Percentiles rank a stretch among this genome's conserved stretches.
Evolutionary conservation across 2,329 filamentous ascomycete genomes (phyloP).

Genomic region (Trichoderma brevicompactum): DNA sequence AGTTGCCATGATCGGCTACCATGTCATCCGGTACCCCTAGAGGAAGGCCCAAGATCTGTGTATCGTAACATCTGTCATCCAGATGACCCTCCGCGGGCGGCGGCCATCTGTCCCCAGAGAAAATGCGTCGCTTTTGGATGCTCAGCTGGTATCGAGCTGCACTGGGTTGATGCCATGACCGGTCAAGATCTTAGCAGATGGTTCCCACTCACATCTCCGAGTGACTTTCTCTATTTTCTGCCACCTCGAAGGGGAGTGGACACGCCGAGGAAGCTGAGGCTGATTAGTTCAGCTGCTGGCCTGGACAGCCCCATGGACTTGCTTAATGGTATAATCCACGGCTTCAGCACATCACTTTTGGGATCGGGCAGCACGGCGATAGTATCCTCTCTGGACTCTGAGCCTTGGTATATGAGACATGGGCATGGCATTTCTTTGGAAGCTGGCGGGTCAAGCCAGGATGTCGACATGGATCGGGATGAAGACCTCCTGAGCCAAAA

Average conservation of each 20-base stretch:
- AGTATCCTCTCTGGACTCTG: slow-evolving; percentile 32
- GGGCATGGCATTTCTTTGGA: slow-evolving; percentile 16
- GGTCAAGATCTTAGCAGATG: slow-evolving; percentile 56
- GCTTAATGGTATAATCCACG: slow-evolving; percentile 32
- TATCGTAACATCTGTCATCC: slow-evolving; percentile 59
- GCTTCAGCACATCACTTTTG: slow-evolving; percentile 35
- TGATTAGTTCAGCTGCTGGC: slow-evolving; percentile 64
- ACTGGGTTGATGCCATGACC: slow-evolving; percentile 57
- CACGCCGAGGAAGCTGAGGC: slow-evolving; percentile 59
- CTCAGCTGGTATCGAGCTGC: slow-evolving; percentile 64
- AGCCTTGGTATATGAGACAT: slow-evolving; percentile 22
- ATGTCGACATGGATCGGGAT: background rate
- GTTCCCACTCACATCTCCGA: slow-evolving; percentile 59
- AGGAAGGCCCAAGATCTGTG: slow-evolving; percentile 40
- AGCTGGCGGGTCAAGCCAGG: background rate
- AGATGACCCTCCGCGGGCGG: slow-evolving; percentile 66
- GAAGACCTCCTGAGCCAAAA: slow-evolving; percentile 31
- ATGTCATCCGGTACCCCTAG: slow-evolving; percentile 37
- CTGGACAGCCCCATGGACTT: slow-evolving; percentile 35
- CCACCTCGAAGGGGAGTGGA: slow-evolving; percentile 55
- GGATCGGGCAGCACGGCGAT: slow-evolving; percentile 32
- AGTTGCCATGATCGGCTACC: slow-evolving; percentile 35
- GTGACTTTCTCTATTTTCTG: slow-evolving; percentile 64
- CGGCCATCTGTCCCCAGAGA: slow-evolving; percentile 67
- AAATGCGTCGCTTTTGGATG: slow-evolving; percentile 69